Base-by-base conservation (phyloP, 1,139 yeast species). In the Hyphopichia fennica region DNA sequence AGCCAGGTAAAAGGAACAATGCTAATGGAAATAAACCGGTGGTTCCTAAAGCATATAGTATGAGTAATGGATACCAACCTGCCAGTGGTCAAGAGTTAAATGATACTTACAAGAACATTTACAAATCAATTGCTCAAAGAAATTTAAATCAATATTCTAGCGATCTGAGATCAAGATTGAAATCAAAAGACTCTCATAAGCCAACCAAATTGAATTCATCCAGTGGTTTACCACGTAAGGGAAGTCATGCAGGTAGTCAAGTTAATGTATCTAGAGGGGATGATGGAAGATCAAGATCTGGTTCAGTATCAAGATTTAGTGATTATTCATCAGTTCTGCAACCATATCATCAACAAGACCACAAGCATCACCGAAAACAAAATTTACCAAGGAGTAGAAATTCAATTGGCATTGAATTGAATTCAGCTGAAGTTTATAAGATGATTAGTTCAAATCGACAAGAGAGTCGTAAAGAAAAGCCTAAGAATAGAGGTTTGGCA, bases 81-180 rank as follows among this genome's bases (percentile, higher is more conserved):
- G 18, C 16, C 8, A 15, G 18, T 9, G 43, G 41, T n/a, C 39
- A 34, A 7, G 67, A 63, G 37, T 53, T 66, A 42, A 63, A 59
- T 42, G 53, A 51, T 23, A 60, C 72, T 10, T 67, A 65, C 44
- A 56, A 54, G 23, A 65, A 65, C 37, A 69, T 70, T 35, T 70
- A 69, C 48, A 56, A 63, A 41, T 67, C 72, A 7, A 60, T 70
- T 14, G 63, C 74, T n/a, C 70, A 60, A 48, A 51, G 71, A 33
- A 65, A 64, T 44, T 45, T 64, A 25, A 39, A 57, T 15, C 59
- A 47, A 37, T 46, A 45, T 34, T 36, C 51, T 10, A 59, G 57
- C 10, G 58, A 59, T 19, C 20, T 25, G 15, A 31, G 19, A 11
- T 23, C 31, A 14, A 9, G 8, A 14, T 23, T 8, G 7, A 27